Evolutionary conservation across 768 basidiomycete genomes (phyloP), one percentile per base, ranked within the genome.

Genomic region (Xerocomus brunneocitrinus): DNA sequence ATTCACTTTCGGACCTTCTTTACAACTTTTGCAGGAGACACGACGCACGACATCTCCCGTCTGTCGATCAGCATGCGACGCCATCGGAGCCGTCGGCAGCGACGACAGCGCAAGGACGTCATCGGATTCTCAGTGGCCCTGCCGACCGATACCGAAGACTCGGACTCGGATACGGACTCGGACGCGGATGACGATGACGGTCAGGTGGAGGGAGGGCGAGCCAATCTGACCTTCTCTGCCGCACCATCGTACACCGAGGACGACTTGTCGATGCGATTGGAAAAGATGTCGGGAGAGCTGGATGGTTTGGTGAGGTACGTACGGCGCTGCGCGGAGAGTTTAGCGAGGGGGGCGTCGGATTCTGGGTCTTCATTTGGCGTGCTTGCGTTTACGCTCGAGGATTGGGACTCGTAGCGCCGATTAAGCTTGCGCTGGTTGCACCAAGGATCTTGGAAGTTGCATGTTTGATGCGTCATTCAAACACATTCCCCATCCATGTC

Each of bases 371-470:
- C 83, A 1, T 91, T 89, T 63, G 84, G 81, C 1, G 76, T 88
- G 31, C 71, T 91, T 47, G 85, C 87, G 9, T 91, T 92, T 66
- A 74, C 80, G 39, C 71, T 92, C 54, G 86, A 91, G 49, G 89
- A 89, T 63, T 91, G 89, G 88, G 87, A 89, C 67, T 69, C 53
- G 16, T 69, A 48, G 56, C 5, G 24, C 1, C 32, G 32, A 12
- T 34, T 8, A 4, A 8, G 9, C 32, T 30, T 34, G 32, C 32
- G 10, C 32, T 12, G 32, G 8, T 31, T 31, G 8, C 30, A 9
- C 3, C 1, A 31, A 19, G 19, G 19, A 19, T 19, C 19, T 19
- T 19, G 19, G 19, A 19, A 19, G 19, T 19, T 19, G 19, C 19
- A 19, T 19, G 19, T 19, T 19, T 19, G 1, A 19, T 19, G 19